Evolutionary conservation across 225 moss, liverwort and hornwort genomes (phyloP), one percentile per base, ranked within the genome.

Genomic region (Asterella californica): DNA sequence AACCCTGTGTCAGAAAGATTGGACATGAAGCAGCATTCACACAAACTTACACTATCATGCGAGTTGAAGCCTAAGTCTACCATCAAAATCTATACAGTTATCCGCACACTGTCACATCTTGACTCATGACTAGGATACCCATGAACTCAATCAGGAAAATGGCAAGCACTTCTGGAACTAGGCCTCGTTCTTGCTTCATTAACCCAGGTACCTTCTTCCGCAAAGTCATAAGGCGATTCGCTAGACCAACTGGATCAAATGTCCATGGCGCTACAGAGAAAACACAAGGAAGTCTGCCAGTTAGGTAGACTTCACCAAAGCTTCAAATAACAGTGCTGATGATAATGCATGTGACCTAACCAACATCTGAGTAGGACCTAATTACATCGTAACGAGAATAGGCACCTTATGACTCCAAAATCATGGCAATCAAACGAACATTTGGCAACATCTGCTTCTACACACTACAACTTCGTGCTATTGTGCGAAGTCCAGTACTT

Each of bases 201-300:
- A 49, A 25, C 24, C 64, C 25, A 19, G 9, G 83, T 84, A 97
- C 97, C 97, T 97, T 93, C 75, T 82, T 86, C 74, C 92, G 89
- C 83, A 99, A 81, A 50, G 83, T 89, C 55, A 84, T 75, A 71
- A 99, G 89, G 83, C 83, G 84, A 50, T 95, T 80, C 74, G 90
- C 81, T 2, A 99, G 82, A 81, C 86, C 87, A 63, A 86, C 88
- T 74, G 97, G 92, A 79, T 99, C 89, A 80, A 99, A 99, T 55
- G 97, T 99, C 97, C 97, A 99, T 34, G 93, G 97, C 64, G 97
- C 97, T 99, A 85, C 70, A 81, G 21, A 86, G 70, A 47, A 32
- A 76, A 52, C 2, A 24, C 22, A 25, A 7, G 6, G 15, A 49
- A 73, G 49, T 73, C 52, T 18, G 30, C 0, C 14, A 18, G 45